A percentile compares a stretch with the other conserved stretches of the same genome.
Evolutionary conservation across 2,329 filamentous ascomycete species (phyloP).

Genomic region (Penicillium frequentans): DNA sequence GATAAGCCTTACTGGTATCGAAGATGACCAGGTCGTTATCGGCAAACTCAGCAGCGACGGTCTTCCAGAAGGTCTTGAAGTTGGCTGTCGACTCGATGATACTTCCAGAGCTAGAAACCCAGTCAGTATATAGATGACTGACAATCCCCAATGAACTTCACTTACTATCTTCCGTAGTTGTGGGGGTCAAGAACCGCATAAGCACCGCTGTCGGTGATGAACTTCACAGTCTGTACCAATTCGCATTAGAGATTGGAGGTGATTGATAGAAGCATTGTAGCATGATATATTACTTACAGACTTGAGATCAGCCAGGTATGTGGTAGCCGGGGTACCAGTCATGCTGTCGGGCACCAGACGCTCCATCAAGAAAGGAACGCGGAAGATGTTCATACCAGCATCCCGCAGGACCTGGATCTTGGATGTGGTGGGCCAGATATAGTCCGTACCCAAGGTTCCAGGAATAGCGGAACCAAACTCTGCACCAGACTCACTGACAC

Average conservation of each 20-base stretch:
- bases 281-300: constrained; percentile 5
- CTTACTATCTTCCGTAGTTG: constrained; percentile 52
- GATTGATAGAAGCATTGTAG: neutral
- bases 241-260: neutral
- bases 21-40: constrained; percentile 60
- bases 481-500: constrained; percentile 9
- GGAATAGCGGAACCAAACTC: constrained; percentile 9
- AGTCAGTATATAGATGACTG: neutral
- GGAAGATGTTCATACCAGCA: constrained; percentile 28
- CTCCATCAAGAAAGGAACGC: constrained; percentile 30
- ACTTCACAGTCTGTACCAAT: constrained; percentile 30
- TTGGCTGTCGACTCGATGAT: constrained; percentile 55
- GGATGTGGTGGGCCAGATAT: constrained; percentile 23
- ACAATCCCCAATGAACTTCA: neutral
- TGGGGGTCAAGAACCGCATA: constrained; percentile 61
- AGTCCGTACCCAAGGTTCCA: constrained; percentile 17
- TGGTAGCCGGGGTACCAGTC: constrained; percentile 18
- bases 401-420: constrained; percentile 23
- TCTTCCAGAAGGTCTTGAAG: constrained; percentile 62
- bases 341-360: constrained; percentile 21
- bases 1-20: constrained; percentile 51
- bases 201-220: constrained; percentile 47
- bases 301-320: constrained; percentile 23
- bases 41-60: constrained; percentile 55
- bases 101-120: constrained; percentile 14